Conservation (phyloP, 2,329 filamentous ascomycete species). For the Periglandula ipomoeae region DNA sequence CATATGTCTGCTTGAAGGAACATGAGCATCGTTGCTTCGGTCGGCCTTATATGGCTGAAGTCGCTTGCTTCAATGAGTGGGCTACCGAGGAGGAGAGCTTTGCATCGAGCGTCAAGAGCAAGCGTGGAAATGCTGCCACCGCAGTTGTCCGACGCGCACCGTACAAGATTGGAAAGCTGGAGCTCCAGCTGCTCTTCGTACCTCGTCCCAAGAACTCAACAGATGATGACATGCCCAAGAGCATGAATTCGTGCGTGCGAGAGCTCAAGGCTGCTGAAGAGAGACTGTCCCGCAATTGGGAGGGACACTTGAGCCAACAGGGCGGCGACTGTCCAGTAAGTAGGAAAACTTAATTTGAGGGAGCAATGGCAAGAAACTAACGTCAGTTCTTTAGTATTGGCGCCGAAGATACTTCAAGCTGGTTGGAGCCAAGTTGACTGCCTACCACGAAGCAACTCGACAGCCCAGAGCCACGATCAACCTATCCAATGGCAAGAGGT, state of each 20-base stretch:
- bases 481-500: slow-evolving; percentile 78
- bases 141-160: slow-evolving; percentile 73
- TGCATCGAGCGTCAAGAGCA: slow-evolving; percentile 87
- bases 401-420: slow-evolving; percentile 96
- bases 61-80: slow-evolving; percentile 98
- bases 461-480: slow-evolving; percentile 97
- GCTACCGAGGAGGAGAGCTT: slow-evolving; percentile 74
- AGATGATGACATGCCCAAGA: slow-evolving; percentile 98
- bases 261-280: slow-evolving; percentile 89
- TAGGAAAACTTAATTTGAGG: slow-evolving; percentile 16
- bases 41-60: slow-evolving; percentile 76
- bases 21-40: slow-evolving; percentile 85
- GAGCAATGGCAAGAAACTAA: too few relatives aligned
- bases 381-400: too few relatives aligned
- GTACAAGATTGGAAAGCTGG: slow-evolving; percentile 93
- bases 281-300: slow-evolving; percentile 66
- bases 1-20: slow-evolving; percentile 89
- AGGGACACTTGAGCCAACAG: slow-evolving; percentile 90
- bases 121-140: slow-evolving; percentile 60
- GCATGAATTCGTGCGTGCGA: slow-evolving; percentile 92
- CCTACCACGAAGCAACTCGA: slow-evolving; percentile 89
- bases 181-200: slow-evolving; percentile 89
- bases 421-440: slow-evolving; percentile 80
- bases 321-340: slow-evolving; percentile 95
- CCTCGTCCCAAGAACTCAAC: slow-evolving; percentile 78